Base-by-base conservation (phyloP, 805 yeast species). In the Jamesozyma lodderae region DNA sequence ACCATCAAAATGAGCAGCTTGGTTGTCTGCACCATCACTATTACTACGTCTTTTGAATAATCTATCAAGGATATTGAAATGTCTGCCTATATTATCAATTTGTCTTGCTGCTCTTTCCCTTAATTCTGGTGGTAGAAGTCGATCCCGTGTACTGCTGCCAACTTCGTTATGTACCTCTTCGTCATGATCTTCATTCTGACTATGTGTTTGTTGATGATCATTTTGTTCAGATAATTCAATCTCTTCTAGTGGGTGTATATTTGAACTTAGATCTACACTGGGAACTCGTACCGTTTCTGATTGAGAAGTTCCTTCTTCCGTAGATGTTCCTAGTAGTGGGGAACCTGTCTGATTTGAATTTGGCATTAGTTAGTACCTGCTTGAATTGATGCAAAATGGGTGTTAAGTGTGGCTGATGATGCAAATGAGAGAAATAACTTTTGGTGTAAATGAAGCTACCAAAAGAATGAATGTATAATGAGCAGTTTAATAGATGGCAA, bases 1-100 rank as follows among this genome's bases (percentile, higher is more conserved):
- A 9, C 97, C 98, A 57, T 92, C 98, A 42, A 51, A 51, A 34
- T 47, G 43, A 4, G 58, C 27, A 16, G 30, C 24, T 4, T 40
- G 41, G 14, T 23, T 22, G 15, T 35, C 18, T 32, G 32, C 22
- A 30, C 42, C 21, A 22, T 27, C 42, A 19, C 41, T 31, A 21
- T 52, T 43, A 20, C 21, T 38, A 31, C 40, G 47, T 17, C 45
- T 52, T 28, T 52, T 53, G 42, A 63, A 65, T 1, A 64, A 37
- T 33, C 63, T 51, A 45, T 66, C 72, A 16, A 67, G 41, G 8
- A 66, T 52, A 44, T 67, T 67, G 45, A 66, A 66, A 37, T 59
- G 58, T 35, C 58, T 57, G 8, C 68, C 63, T 14, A 64, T 50
- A 10, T 41, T 40, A 16, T 43, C 49, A 16, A 55, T 44, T 15